Percentiles rank a stretch among this genome's conserved stretches.
Evolutionary conservation across 2,329 filamentous ascomycete genomes (phyloP).

Genomic region (Paracamarosporium sp.): DNA sequence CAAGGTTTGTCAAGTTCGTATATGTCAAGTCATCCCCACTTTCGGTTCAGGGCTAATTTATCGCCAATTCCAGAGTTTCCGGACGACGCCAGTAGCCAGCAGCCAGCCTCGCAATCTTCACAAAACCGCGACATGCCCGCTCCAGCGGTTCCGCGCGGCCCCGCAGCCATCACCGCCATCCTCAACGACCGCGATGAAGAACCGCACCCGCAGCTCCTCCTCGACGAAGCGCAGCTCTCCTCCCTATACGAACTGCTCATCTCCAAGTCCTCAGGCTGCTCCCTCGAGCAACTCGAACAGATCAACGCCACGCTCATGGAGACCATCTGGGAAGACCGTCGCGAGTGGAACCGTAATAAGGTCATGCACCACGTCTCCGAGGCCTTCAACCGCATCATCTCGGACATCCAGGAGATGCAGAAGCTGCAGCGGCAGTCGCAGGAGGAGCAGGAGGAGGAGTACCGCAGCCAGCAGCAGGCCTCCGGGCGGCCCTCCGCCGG

Average conservation of each 20-base stretch:
- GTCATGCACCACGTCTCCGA: conserved; percentile 70
- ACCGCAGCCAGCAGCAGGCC: conserved; percentile 4
- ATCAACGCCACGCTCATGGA: conserved; percentile 92
- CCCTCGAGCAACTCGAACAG: conserved; percentile 94
- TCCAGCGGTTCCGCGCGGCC: conserved; percentile 42
- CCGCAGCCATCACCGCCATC: conserved; percentile 47
- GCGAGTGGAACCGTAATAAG: conserved; percentile 82
- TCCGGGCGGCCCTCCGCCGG: background rate
- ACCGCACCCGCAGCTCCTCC: conserved; percentile 42
- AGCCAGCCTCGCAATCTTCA: conserved; percentile 46
- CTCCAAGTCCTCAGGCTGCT: conserved; percentile 74
- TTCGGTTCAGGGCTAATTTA: conserved; percentile 22
- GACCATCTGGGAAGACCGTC: conserved; percentile 78
- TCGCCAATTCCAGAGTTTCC: conserved; percentile 30
- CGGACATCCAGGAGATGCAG: conserved; percentile 68
- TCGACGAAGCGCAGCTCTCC: conserved; percentile 61
- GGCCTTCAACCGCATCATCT: conserved; percentile 78
- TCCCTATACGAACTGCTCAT: conserved; percentile 70
- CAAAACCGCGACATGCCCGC: conserved; percentile 43
- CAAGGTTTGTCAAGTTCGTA: conserved; percentile 56
- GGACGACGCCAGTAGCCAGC: conserved; percentile 43
- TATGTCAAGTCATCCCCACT: conserved; percentile 13
- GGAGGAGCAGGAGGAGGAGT: conserved; percentile 26
- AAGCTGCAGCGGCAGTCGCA: conserved; percentile 51
- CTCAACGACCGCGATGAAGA: conserved; percentile 48